A percentile compares a stretch with the other conserved stretches of the same genome.
These are phyloP conservation scores for Rhodotorula sphaerocarpa DNA, from an alignment of 768 basidiomycete species.

Conservation along the genomic window DNA sequence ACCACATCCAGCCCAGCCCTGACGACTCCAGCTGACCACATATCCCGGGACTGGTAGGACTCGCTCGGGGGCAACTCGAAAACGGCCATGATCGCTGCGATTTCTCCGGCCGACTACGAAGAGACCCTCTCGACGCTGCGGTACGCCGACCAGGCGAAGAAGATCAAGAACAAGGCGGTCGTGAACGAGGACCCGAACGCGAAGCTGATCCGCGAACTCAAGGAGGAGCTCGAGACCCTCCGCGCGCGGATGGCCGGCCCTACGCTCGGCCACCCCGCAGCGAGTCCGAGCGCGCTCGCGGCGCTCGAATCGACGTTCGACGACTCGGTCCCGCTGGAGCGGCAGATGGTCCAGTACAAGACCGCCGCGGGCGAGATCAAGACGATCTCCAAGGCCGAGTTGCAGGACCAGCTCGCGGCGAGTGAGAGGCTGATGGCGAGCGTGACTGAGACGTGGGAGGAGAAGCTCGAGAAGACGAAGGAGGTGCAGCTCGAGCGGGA, in stretches of 20 bases:
- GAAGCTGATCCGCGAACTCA: conserved; percentile 95
- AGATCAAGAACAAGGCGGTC: conserved; percentile 97
- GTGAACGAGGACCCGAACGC: conserved; percentile 99
- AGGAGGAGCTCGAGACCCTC: conserved; percentile 91
- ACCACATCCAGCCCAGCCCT: too few relatives aligned
- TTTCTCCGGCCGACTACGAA: conserved; percentile 96
- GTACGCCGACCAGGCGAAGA: conserved; percentile 53
- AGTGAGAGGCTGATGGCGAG: conserved; percentile 92
- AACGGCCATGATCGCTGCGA: conserved; percentile 99
- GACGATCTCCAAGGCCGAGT: conserved; percentile 91
- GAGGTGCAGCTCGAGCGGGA: conserved; percentile 95
- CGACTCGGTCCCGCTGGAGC: conserved; percentile 78
- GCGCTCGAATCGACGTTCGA: conserved; percentile 70
- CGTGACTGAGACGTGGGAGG: conserved; percentile 91
- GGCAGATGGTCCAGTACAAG: conserved; percentile 89
- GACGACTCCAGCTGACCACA: too few relatives aligned
- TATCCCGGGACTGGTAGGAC: too few relatives aligned
- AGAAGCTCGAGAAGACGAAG: conserved; percentile 82
- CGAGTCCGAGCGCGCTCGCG: background rate
- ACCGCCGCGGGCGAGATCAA: conserved; percentile 87
- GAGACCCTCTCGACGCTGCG: conserved; percentile 93
- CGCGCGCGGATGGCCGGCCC: conserved; percentile 69
- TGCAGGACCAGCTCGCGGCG: conserved; percentile 92
- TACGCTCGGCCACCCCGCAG: background rate
- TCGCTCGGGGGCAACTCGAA: conserved; percentile 90